These are phyloP conservation scores for Crassisporium funariophilum DNA, from an alignment of 768 basidiomycete species.

Conservation along the genomic window DNA sequence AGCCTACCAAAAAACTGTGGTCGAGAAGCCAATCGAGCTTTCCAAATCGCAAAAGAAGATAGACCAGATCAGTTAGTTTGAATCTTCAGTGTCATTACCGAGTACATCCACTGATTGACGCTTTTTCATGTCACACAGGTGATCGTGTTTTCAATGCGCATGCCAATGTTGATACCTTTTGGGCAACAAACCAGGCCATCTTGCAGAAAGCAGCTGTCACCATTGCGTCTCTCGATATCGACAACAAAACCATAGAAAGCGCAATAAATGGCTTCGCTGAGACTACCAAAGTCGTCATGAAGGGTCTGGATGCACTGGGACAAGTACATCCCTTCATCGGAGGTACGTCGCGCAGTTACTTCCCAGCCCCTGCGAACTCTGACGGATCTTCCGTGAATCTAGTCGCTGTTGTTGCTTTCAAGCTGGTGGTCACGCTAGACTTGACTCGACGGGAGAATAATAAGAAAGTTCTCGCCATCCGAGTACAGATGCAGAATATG, in stretches of 20 bases:
- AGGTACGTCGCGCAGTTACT: constrained; percentile 30
- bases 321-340: constrained; percentile 41
- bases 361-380: neutral
- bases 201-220: no score
- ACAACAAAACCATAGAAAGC: constrained; percentile 30
- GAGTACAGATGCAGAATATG: constrained; percentile 52
- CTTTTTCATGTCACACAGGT: no score
- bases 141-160: no score
- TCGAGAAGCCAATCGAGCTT: no score
- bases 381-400: neutral
- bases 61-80: no score
- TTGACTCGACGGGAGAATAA: constrained; percentile 53
- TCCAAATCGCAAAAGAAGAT: no score
- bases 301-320: constrained; percentile 34
- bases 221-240: constrained; percentile 9
- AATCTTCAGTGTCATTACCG: no score
- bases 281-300: constrained; percentile 30
- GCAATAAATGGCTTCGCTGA: constrained; percentile 31
- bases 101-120: no score
- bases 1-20: no score
- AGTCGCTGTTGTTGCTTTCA: constrained; percentile 54
- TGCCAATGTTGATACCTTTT: no score
- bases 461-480: constrained; percentile 46
- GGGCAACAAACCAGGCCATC: no score
- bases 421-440: constrained; percentile 49